Evolutionary conservation across 768 basidiomycete genomes (phyloP), one percentile per base, ranked within the genome.

Genomic region (Amanita muscaria): DNA sequence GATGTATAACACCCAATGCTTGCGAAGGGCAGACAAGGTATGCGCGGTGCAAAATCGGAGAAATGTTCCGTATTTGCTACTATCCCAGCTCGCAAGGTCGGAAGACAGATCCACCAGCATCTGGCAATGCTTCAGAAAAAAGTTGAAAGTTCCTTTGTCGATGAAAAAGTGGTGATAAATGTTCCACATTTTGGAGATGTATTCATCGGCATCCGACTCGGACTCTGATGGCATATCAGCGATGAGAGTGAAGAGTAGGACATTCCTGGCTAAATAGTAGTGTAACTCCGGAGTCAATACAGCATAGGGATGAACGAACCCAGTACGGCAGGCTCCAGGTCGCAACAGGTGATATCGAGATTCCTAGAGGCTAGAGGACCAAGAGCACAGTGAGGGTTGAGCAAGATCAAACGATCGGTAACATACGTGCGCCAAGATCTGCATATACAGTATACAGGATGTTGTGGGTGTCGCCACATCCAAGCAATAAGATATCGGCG

Each of bases 391-490:
- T 29, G 27, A 29, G 6, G 12, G 7, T 6, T 12, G 27, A 6
- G 27, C n/a, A 29, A 29, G 12, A 6, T 29, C 6, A 29, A 29
- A 29, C 6, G 27, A 12, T 6, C 27, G 6, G 27, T 12, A 75
- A 52, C 59, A 47, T 41, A 66, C 65, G 42, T 18, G 44, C 27
- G 9, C 32, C 46, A 16, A 51, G 50, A 44, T 67, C 63, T 14
- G 53, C 47, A 47, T 56, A 57, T 2, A 75, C 44, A 1, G 76
- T 78, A 53, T 72, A 76, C 11, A 80, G 45, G 8, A 79, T 67
- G 41, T 67, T 74, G 22, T 76, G 60, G 8, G 73, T 69, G 51
- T 80, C 79, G 12, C 77, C 77, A 50, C 77, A 79, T 19, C 70
- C 77, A 21, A 79, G 60, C 14, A 77, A 65, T 3, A 81, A 61